Conservation (phyloP, 2,329 filamentous ascomycete species). For the Aspergillus puulaauensis region DNA sequence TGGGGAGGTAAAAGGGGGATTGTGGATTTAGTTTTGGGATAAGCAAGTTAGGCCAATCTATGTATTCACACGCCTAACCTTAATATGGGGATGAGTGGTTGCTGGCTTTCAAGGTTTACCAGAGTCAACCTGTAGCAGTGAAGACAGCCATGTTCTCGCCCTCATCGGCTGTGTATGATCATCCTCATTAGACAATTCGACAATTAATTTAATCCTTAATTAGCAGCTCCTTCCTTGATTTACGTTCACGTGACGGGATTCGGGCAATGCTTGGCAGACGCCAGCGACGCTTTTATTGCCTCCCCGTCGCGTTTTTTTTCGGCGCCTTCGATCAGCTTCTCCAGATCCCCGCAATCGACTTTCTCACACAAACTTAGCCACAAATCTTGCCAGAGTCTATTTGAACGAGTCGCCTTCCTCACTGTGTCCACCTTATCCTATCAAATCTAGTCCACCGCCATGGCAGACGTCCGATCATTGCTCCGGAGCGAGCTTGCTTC, state of each 20-base stretch:
- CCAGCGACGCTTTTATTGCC: constrained; percentile 13
- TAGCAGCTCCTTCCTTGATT: neutral
- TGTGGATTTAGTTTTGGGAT: too few relatives aligned
- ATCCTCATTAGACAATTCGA: too few relatives aligned
- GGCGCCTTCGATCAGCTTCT: constrained; percentile 18
- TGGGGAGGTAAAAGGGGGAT: too few relatives aligned
- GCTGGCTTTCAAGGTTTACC: too few relatives aligned
- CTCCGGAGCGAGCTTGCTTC: constrained; percentile 74
- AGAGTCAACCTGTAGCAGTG: too few relatives aligned
- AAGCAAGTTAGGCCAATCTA: too few relatives aligned
- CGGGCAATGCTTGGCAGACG: constrained; percentile 23
- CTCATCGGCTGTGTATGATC: too few relatives aligned
- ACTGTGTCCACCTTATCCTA: neutral
- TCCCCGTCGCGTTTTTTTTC: constrained; percentile 21
- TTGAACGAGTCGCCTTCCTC: neutral
- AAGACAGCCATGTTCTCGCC: too few relatives aligned
- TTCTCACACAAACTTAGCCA: constrained; percentile 6
- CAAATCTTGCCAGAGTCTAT: neutral
- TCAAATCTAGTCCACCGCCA: constrained; percentile 33
- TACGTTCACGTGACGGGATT: constrained; percentile 21
- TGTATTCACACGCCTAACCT: too few relatives aligned
- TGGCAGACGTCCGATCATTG: constrained; percentile 78
- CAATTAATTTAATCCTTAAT: too few relatives aligned
- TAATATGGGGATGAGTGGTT: too few relatives aligned
- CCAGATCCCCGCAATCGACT: constrained; percentile 23